Conservation (phyloP, 108 stramenopile species). For the Parietichytrium sp. region DNA sequence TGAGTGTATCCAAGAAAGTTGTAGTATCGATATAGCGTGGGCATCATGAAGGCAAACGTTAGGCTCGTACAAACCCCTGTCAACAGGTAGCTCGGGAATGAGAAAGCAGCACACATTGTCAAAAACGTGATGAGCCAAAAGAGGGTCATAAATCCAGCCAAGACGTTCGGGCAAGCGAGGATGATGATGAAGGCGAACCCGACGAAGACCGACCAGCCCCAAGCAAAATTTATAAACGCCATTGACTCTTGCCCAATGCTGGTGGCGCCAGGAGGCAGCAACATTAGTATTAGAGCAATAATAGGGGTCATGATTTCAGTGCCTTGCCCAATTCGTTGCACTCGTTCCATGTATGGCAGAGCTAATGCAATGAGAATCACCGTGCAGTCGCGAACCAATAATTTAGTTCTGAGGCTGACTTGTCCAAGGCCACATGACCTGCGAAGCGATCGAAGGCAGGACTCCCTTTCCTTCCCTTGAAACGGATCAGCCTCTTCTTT, state of each 20-base stretch:
- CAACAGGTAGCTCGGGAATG: not conserved
- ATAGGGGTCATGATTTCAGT: not conserved
- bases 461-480: too few relatives aligned
- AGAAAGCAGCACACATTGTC: not conserved
- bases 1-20: not conserved
- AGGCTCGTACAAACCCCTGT: not conserved
- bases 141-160: not conserved
- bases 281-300: not conserved
- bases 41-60: not conserved
- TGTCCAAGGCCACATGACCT: not conserved
- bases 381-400: not conserved
- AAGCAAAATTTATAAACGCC: not conserved
- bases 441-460: too few relatives aligned
- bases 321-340: not conserved
- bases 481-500: too few relatives aligned
- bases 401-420: not conserved
- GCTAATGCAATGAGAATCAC: not conserved
- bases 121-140: not conserved
- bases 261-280: slow-evolving; percentile 3
- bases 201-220: not conserved
- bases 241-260: not conserved
- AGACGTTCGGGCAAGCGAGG: not conserved
- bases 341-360: not conserved
- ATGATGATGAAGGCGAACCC: slow-evolving; percentile 21
- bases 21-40: not conserved